Base-by-base conservation (phyloP, 2,329 filamentous ascomycete genomes). In the Daldinia sp. region DNA sequence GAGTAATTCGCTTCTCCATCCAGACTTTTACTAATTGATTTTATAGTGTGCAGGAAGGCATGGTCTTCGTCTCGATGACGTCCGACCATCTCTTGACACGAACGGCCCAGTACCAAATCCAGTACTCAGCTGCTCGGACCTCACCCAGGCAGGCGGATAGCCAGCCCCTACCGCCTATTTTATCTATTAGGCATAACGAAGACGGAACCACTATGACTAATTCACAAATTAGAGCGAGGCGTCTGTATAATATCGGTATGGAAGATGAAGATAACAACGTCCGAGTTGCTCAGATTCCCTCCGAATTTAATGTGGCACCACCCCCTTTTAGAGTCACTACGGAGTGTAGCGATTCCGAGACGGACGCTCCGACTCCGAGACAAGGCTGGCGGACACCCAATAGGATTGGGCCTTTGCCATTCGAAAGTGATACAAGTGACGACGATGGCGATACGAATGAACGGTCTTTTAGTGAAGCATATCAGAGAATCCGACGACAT, bases 1-100 rank as follows among this genome's bases (percentile, higher is more conserved):
- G 87, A 77, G 92, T 86, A 39, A 35, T 8, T 29, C 25, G 29
- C n/a, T 29, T 9, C 27, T 27, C 3, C 23, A 3, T 50, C 25
- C 37, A 62, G 64, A 43, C 77, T 83, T 68, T 82, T 71, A 51
- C 52, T 61, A 61, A 66, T 64, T 58, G 58, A 64, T 54, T 57
- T 56, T 47, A 58, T 74, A 94, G 92, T 55, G 89, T 97, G 54
- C 90, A 94, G 77, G 91, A 96, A 83, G 94, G 95, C 43, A 90
- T 97, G 84, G 86, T 98, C 0, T 97, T 97, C 73, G 85, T 98
- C 25, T 87, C 92, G 45, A 97, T 97, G 94, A 85, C 88, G 37
- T 86, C 89, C 34, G 88, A 96, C 68, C 89, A 95, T 63, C 80
- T 95, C 1, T 78, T 95, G 41, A 85, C 82, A 17, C 85, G 89